Percentiles rank a stretch among this genome's conserved stretches.
Evolutionary conservation across 2,329 filamentous ascomycete species (phyloP).

Genomic region (Aspergillus quadrilineatus): DNA sequence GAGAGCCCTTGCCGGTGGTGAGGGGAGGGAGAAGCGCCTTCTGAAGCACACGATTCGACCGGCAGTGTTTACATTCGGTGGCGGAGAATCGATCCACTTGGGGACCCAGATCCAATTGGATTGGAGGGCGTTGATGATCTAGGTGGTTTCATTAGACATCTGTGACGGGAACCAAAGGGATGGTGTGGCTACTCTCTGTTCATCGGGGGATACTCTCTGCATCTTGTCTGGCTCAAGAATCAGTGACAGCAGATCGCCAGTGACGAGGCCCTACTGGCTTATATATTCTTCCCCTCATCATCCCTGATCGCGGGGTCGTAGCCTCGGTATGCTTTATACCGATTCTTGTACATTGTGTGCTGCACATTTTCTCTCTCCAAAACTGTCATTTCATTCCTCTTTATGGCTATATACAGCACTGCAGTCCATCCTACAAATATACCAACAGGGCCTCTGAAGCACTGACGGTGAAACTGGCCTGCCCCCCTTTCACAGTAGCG

Average conservation of each 20-base stretch:
- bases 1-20: not conserved
- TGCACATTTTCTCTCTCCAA: not conserved
- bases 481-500: conserved; percentile 24
- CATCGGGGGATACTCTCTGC: conserved; percentile 1
- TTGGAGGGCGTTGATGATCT: conserved; percentile 17
- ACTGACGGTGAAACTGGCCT: conserved; percentile 42
- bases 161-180: not conserved
- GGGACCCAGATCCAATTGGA: conserved; percentile 17
- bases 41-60: conserved; percentile 12
- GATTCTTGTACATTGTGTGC: not conserved
- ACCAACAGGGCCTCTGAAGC: conserved; percentile 53
- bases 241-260: no score
- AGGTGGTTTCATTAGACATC: not conserved
- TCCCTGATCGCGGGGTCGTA: not conserved
- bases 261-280: not conserved
- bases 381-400: no score
- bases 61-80: conserved; percentile 1
- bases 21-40: not conserved
- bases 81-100: conserved; percentile 14
- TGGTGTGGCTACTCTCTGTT: conserved; percentile 5
- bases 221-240: not conserved
- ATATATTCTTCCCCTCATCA: not conserved
- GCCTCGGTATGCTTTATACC: conserved; percentile 1
- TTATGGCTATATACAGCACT: no score
- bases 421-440: conserved; percentile 34